A percentile compares a stretch with the other conserved stretches of the same genome.
phyloP scores from a whole-genome alignment of 345 rosid genomes.

The Cardamine chenopodiifolia region DNA sequence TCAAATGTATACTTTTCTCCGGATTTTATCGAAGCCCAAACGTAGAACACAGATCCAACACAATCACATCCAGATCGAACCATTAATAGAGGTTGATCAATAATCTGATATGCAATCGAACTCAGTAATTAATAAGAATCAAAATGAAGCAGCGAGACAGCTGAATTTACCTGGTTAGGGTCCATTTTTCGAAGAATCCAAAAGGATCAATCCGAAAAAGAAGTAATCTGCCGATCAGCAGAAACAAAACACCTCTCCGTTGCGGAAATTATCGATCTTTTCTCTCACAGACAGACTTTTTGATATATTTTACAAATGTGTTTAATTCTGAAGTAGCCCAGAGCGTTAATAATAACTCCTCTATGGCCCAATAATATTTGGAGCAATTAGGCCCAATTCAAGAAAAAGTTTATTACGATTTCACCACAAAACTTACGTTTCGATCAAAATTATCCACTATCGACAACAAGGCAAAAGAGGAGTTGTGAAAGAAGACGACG shows the following conservation, averaged over 20 bases:
- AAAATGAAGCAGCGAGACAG: constrained; percentile 12
- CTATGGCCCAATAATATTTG: not conserved
- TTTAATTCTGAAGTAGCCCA: constrained; percentile 3
- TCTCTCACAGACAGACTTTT: no score
- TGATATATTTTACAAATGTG: not conserved
- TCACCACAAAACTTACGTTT: not conserved
- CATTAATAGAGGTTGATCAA: not conserved
- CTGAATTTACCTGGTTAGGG: constrained; percentile 42
- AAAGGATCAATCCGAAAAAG: constrained; percentile 20
- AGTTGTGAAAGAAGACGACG: constrained; percentile 42
- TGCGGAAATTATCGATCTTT: constrained; percentile 6
- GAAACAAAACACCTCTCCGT: constrained; percentile 12
- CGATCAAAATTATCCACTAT: constrained; percentile 24
- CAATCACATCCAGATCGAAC: constrained; percentile 29
- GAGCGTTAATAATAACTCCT: not conserved
- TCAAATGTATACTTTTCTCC: constrained; percentile 20
- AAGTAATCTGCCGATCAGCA: constrained; percentile 24
- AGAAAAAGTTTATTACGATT: not conserved
- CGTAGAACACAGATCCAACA: constrained; percentile 34
- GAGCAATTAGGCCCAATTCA: not conserved
- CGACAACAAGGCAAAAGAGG: constrained; percentile 24
- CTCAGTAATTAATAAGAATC: constrained; percentile 22
- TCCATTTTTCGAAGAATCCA: constrained; percentile 38
- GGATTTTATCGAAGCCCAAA: constrained; percentile 13
- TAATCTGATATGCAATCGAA: constrained; percentile 21